Evolutionary conservation across 208 protist species (phyloP), one percentile per base, ranked within the genome.

Genomic region (Plasmodiophora brassicae): DNA sequence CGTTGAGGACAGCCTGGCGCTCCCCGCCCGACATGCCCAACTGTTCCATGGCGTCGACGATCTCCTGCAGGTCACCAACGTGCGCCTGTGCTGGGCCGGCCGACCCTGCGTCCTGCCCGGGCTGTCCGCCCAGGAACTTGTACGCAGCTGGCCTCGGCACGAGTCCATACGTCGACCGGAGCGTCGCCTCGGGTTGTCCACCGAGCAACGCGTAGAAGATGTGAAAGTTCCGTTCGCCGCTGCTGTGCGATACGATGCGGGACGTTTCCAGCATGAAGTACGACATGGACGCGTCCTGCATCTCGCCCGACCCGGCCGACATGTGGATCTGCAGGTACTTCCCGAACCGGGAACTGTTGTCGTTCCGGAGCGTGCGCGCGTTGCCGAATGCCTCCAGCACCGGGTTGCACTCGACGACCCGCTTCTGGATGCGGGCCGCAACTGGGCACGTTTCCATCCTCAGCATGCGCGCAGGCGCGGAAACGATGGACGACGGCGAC

Each of bases 171-270:
- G n/a, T 43, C 41, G 32, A 32, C 28, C 14, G 45, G 44, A 87
- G 85, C 44, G 45, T 25, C 1, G 36, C 32, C 45, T 46, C 32
- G 10, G 43, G 25, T 10, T 39, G 45, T 35, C 85, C 85, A 65
- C 32, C 28, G 8, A 65, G 36, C 43, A 94, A 39, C 84, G 91
- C 89, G 88, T 94, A 94, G 85, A 94, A 93, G 36, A 93, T 89
- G 78, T 94, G 93, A 46, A 92, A 94, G 87, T 90, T 92, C n/a
- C 93, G 89, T 86, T 94, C 93, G 39, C 87, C 91, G 0, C 46
- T 60, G 0, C 36, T 36, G 35, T 92, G 91, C 39, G 65, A 57
- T 8, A 88, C 65, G 0, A 92, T 50, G 46, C 92, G 85, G 1
- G 92, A 93, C 84, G 91, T 93, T 83, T 93, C 92, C 71, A 93